Base-by-base conservation (phyloP, 2,329 filamentous ascomycete genomes). In the Trichoderma atroviride region DNA sequence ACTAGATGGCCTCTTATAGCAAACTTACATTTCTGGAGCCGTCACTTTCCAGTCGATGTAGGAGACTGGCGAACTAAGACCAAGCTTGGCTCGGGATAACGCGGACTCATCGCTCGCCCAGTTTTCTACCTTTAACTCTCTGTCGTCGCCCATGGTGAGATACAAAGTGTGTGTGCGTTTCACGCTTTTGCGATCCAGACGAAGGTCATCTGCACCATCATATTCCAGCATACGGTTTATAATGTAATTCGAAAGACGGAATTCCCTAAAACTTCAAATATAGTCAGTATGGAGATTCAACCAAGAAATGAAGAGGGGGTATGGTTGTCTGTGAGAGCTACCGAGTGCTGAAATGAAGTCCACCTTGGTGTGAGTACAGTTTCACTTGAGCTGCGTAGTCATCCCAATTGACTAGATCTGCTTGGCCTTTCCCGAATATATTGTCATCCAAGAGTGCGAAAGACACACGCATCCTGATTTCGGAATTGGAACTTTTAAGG, bases 11-110 rank as follows among this genome's bases (percentile, higher is more conserved):
- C 4, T 56, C n/a, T 40, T 6, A 53, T 55, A 43, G 16, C 29
- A n/a, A 19, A 72, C 74, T 69, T 70, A 79, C 79, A 77, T 79
- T 40, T 81, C 80, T 16, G 80, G 80, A 6, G 79, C 76, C 31
- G 74, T 74, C 31, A 79, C 61, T 4, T 73, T 76, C 78, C 80
- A 80, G 67, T 78, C 76, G 31, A 80, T 63, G 16, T 73, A 74
- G 4, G 72, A 69, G 69, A 71, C 73, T 9, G 56, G 55, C 60
- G 76, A 77, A 29, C 70, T 69, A 29, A 63, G 74, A 6, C 56
- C 71, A 7, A 77, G 69, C 24, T 71, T 73, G 33, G 72, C 64
- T 58, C 73, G 75, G 11, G 73, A 71, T n/a, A 79, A 62, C 37
- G 73, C 74, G 6, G 71, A 70, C 4, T 56, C 67, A 27, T 71